Base-by-base conservation (phyloP, 768 basidiomycete species). In the Trametes cubensis region DNA sequence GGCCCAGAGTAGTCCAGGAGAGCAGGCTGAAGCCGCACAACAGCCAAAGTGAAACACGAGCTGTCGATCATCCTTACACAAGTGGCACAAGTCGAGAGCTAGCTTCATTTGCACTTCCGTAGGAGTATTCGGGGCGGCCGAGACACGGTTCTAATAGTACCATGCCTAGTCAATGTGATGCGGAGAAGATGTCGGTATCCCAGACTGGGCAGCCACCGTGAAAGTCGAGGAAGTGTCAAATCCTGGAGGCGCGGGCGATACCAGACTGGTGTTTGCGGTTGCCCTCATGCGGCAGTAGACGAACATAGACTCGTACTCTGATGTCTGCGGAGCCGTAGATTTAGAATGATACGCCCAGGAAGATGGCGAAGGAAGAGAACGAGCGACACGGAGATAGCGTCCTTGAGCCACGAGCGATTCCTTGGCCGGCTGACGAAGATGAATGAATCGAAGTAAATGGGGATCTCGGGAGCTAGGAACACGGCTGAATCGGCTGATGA, bases 401-500 rank as follows among this genome's bases (percentile, higher is more conserved):
- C 17, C 55, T 49, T 42, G 55, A 13, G 21, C 49, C 50, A 23
- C n/a, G 47, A 21, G 40, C 39, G 21, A 40, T 13, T 20, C 21
- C 41, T 18, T 57, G 48, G 40, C 48, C 42, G 49, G 42, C 13
- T 30, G 15, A 10, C 23, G 34, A 42, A 20, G 25, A 30, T 18
- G n/a, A 15, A 38, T 15, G 20, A n/a, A 40, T 49, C 15, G 39
- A 57, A 18, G 48, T n/a, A 52, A 52, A 53, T 52, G 61, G 55
- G 55, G 61, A 62, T 62, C 61, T 62, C 61, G 55, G 61, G 21
- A 18, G 8, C 38, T 23, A 46, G 13, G 55, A 45, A 48, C n/a
- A 40, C 13, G 26, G n/a, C 3, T 49, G 47, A 46, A 41, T 47
- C 23, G 34, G 50, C 41, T 46, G 45, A 47, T 46, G 28, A 26